These are phyloP conservation scores for Solanum megistacrolobum DNA, from an alignment of 257 asterid genomes.

Conservation along the genomic window DNA sequence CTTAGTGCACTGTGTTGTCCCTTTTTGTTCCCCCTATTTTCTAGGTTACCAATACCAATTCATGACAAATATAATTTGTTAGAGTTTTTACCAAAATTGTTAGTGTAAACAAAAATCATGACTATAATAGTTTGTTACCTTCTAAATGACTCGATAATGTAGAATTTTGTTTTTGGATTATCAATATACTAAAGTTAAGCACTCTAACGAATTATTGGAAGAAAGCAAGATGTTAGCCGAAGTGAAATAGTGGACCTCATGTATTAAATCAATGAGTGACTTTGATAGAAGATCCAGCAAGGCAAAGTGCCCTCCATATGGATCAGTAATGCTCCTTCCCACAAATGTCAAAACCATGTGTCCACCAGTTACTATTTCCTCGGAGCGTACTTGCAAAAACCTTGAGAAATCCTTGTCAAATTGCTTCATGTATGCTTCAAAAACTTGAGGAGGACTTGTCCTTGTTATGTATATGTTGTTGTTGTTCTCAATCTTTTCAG, in stretches of 20 bases:
- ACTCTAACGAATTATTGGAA: background rate
- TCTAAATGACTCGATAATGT: background rate
- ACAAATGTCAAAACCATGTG: slow-evolving; percentile 16
- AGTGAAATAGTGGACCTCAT: background rate
- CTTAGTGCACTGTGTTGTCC: background rate
- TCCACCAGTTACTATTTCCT: slow-evolving; percentile 21
- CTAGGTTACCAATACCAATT: background rate
- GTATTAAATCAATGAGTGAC: background rate
- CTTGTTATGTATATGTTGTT: slow-evolving; percentile 13
- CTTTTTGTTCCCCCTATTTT: background rate
- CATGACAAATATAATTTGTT: background rate
- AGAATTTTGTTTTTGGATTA: background rate
- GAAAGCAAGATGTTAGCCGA: background rate
- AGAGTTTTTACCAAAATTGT: background rate
- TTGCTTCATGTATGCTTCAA: slow-evolving; percentile 17
- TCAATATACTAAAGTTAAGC: background rate
- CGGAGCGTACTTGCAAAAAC: slow-evolving; percentile 9
- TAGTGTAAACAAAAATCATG: background rate
- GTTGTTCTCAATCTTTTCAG: slow-evolving; percentile 17
- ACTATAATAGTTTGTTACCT: background rate
- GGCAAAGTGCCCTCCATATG: background rate
- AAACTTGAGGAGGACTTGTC: slow-evolving; percentile 13
- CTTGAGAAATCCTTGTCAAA: slow-evolving; percentile 15
- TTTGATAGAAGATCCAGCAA: background rate
- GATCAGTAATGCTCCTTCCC: slow-evolving; percentile 6